Evolutionary conservation across 768 basidiomycete species (phyloP).

Genomic region (Tulasnella sp.): DNA sequence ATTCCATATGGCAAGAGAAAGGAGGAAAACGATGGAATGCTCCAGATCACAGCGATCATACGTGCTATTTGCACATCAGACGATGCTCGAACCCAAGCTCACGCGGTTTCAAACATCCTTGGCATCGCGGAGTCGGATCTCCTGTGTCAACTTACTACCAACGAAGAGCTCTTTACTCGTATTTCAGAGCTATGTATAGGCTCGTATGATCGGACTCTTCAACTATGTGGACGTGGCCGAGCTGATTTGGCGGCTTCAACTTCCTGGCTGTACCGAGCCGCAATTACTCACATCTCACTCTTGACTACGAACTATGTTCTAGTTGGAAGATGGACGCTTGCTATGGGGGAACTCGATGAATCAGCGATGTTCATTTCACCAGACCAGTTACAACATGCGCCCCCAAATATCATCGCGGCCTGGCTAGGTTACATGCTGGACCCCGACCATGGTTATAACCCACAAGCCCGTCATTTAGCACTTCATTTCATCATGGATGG

Average conservation of each 20-base stretch:
- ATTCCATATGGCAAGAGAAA: neutral
- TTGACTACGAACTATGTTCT: neutral
- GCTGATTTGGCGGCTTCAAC: neutral
- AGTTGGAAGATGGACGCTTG: no score
- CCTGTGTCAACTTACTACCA: neutral
- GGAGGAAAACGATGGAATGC: neutral
- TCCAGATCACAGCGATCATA: neutral
- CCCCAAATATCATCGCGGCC: neutral
- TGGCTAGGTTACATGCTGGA: neutral
- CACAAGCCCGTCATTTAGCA: neutral
- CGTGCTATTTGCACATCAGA: neutral
- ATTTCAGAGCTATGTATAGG: neutral
- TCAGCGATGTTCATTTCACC: neutral
- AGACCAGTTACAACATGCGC: neutral
- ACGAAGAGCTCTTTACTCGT: neutral
- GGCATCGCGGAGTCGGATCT: neutral
- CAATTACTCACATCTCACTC: neutral
- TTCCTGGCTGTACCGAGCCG: neutral
- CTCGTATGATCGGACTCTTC: neutral
- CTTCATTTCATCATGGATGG: neutral
- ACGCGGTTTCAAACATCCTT: neutral
- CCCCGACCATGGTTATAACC: no score
- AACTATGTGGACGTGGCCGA: neutral
- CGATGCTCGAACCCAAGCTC: neutral
- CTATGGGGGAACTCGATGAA: neutral